Conservation (phyloP, 2,329 filamentous ascomycete genomes). For the Apiospora pterosperma region DNA sequence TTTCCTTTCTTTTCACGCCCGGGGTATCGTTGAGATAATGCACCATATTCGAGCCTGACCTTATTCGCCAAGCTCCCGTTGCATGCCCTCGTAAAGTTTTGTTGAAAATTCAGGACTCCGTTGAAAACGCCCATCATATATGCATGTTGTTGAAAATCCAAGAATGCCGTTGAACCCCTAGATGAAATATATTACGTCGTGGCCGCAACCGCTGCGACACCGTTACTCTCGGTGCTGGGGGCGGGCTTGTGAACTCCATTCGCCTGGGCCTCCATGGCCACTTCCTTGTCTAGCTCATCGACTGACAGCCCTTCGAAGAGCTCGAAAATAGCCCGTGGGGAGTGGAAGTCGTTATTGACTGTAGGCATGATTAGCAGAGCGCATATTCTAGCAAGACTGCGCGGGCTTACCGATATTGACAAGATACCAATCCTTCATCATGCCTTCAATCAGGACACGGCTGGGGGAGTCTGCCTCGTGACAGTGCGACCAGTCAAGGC, state of each 20-base stretch:
- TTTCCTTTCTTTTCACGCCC: slow-evolving; percentile 7
- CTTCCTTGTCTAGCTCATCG: slow-evolving; percentile 51
- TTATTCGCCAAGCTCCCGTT: slow-evolving; percentile 17
- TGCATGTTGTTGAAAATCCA: slow-evolving; percentile 21
- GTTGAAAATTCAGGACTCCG: slow-evolving; percentile 30
- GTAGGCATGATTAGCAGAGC: neutral
- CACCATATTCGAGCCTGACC: slow-evolving; percentile 24
- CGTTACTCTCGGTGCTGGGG: slow-evolving; percentile 17
- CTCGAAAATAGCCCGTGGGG: slow-evolving; percentile 75
- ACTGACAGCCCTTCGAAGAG: slow-evolving; percentile 77
- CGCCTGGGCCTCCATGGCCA: slow-evolving; percentile 22
- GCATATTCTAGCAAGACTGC: neutral
- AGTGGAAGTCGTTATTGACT: slow-evolving; percentile 97
- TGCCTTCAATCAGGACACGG: slow-evolving; percentile 71
- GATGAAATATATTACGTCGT: slow-evolving; percentile 29
- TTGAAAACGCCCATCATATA: slow-evolving; percentile 25
- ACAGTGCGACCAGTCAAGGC: slow-evolving; percentile 91
- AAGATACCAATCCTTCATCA: slow-evolving; percentile 90
- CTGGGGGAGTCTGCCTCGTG: slow-evolving; percentile 75
- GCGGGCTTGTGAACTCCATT: slow-evolving; percentile 23
- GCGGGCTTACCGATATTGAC: slow-evolving; percentile 80
- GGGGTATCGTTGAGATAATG: slow-evolving; percentile 42
- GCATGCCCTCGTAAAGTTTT: slow-evolving; percentile 26
- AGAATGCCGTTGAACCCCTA: slow-evolving; percentile 24
- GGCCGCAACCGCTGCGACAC: slow-evolving; percentile 14